Percentiles rank a stretch among this genome's conserved stretches.
phyloP scores from a whole-genome alignment of 805 yeast species.

The Tetrapisispora namnaoensis region DNA sequence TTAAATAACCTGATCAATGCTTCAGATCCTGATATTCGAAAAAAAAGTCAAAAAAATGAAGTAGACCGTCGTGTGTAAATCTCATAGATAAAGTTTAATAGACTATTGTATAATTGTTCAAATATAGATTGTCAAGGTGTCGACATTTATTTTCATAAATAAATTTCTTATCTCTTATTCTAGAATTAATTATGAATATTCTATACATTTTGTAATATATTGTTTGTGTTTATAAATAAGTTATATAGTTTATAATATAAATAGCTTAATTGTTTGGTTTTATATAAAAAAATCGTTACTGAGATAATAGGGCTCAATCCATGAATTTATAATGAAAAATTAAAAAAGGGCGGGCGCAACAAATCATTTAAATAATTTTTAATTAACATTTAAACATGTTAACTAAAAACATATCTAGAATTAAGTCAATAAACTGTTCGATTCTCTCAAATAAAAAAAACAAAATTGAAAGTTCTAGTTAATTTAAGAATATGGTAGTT shows the following conservation, averaged over 20 bases:
- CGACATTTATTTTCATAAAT: no score
- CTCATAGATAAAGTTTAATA: neutral
- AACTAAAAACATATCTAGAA: neutral
- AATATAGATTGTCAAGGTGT: neutral
- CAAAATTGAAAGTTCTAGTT: neutral
- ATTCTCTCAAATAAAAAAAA: neutral
- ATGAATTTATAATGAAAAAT: neutral
- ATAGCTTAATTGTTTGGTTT: neutral
- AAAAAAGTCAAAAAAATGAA: neutral
- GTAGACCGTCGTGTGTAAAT: neutral
- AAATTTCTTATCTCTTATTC: neutral
- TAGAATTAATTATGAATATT: neutral
- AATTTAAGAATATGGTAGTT: neutral
- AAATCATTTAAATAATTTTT: neutral
- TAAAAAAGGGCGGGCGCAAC: conserved; percentile 3
- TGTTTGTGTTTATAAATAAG: conserved; percentile 2
- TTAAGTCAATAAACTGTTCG: neutral
- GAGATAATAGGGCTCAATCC: neutral
- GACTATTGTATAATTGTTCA: neutral
- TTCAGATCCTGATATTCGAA: neutral
- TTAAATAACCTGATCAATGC: conserved; percentile 1
- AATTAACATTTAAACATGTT: neutral
- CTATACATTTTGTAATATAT: neutral
- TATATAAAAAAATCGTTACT: neutral
- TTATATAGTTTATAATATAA: conserved; percentile 1